These are phyloP conservation scores for Ophiostoma triangulosporum DNA, from an alignment of 2,329 filamentous ascomycete genomes.

Conservation along the genomic window DNA sequence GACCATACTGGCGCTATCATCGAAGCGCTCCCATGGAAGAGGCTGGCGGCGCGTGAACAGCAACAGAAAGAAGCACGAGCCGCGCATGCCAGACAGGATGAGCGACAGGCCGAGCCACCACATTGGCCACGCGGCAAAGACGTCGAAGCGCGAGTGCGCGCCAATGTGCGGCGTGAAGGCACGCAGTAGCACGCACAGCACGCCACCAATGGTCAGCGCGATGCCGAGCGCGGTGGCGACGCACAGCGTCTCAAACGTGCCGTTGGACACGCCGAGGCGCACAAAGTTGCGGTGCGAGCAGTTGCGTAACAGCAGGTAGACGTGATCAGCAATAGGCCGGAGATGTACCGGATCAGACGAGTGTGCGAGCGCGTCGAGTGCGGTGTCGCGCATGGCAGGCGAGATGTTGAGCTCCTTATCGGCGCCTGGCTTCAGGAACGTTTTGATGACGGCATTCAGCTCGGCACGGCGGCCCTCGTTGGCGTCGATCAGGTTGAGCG, in stretches of 20 bases:
- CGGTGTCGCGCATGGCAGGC: conserved; percentile 25
- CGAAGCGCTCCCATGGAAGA: conserved; percentile 34
- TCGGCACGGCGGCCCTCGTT: conserved; percentile 16
- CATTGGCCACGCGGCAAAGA: conserved; percentile 30
- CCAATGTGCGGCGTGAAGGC: conserved; percentile 25
- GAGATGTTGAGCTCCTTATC: conserved; percentile 36
- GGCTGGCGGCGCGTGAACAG: conserved; percentile 32
- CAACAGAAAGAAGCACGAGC: conserved; percentile 34
- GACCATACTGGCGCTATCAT: conserved; percentile 20
- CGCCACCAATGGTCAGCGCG: conserved; percentile 25
- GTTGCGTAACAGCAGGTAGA: conserved; percentile 31
- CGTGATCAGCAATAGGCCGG: conserved; percentile 31
- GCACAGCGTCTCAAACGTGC: conserved; percentile 35
- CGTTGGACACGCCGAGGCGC: conserved; percentile 39
- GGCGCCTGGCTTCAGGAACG: conserved; percentile 27
- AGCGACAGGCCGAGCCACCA: conserved; percentile 32
- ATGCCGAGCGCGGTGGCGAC: conserved; percentile 31
- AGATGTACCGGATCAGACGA: conserved; percentile 27
- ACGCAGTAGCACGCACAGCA: conserved; percentile 27
- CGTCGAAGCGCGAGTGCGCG: conserved; percentile 28
- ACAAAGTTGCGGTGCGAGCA: conserved; percentile 38
- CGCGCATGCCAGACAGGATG: conserved; percentile 30
- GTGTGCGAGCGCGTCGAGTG: conserved; percentile 23
- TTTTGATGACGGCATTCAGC: conserved; percentile 26
- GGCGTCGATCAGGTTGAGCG: conserved; percentile 12